Conservation (phyloP, 73 alveolate genomes). For the Paramecium pentaurelia region DNA sequence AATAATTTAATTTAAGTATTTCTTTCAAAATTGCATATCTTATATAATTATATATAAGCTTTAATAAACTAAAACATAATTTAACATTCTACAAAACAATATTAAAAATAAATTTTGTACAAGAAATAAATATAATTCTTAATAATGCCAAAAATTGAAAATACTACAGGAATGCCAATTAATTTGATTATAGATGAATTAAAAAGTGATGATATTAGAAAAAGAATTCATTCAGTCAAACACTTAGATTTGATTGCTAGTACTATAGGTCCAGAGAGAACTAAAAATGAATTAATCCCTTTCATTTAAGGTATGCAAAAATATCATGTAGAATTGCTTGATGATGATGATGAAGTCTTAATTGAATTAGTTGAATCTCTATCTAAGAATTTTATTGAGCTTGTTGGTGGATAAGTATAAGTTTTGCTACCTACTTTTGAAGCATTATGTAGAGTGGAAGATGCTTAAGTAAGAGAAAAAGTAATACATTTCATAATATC, state of each 20-base stretch:
- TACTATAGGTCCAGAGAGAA: slow-evolving; percentile 94
- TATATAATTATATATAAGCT: background rate
- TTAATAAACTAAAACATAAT: background rate
- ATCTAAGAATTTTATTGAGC: slow-evolving; percentile 79
- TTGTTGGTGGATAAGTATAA: slow-evolving; percentile 87
- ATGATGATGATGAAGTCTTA: slow-evolving; percentile 97
- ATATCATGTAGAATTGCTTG: slow-evolving; percentile 76
- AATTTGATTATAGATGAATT: slow-evolving; percentile 72
- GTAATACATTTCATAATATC: background rate
- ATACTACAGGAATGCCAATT: slow-evolving; percentile 60
- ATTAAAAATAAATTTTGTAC: background rate
- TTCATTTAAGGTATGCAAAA: slow-evolving; percentile 78
- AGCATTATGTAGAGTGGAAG: slow-evolving; percentile 81
- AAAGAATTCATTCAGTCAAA: slow-evolving; percentile 82
- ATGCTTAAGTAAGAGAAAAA: slow-evolving; percentile 80
- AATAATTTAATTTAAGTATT: background rate
- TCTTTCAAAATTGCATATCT: background rate
- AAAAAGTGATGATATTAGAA: slow-evolving; percentile 75
- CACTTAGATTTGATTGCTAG: slow-evolving; percentile 77
- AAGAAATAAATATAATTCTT: background rate
- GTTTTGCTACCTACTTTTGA: slow-evolving; percentile 76
- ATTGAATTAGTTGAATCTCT: slow-evolving; percentile 86
- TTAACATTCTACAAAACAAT: background rate
- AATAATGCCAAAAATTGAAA: slow-evolving; percentile 56
- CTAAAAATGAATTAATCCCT: slow-evolving; percentile 94